Percentiles rank a stretch among this genome's conserved stretches.
phyloP scores from a whole-genome alignment of 495 filamentous ascomycete genomes.

The Talaromyces borbonicus region DNA sequence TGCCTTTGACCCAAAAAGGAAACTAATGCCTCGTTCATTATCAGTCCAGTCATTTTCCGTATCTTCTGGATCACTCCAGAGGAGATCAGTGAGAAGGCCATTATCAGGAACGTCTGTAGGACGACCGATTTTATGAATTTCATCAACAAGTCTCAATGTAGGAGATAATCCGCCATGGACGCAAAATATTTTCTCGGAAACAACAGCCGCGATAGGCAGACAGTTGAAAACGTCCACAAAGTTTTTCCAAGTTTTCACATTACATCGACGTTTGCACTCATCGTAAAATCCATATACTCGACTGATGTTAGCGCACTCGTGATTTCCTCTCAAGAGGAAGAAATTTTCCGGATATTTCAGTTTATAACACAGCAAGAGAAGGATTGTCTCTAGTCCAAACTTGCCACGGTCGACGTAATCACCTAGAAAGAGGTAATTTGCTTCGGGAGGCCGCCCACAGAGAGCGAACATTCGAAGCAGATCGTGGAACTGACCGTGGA shows the following conservation, averaged over 20 bases:
- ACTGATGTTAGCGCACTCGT: conserved; percentile 98
- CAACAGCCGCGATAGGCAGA: conserved; percentile 90
- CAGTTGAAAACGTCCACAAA: conserved; percentile 99
- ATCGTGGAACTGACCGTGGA: conserved; percentile 97
- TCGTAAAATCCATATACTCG: conserved; percentile 99
- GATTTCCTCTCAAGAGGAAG: conserved; percentile 91
- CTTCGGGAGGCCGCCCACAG: conserved; percentile 90
- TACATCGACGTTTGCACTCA: conserved; percentile 95
- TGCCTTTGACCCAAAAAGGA: conserved; percentile 96
- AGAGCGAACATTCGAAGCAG: conserved; percentile 97
- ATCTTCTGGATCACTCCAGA: conserved; percentile 97
- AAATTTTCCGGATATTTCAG: conserved; percentile 99
- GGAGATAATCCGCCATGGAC: conserved; percentile 95
- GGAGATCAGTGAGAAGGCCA: conserved; percentile 85
- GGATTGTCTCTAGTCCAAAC: conserved; percentile 92
- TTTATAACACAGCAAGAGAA: conserved; percentile 94
- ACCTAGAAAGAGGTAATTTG: conserved; percentile 93
- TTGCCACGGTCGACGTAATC: conserved; percentile 98
- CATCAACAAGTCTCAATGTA: conserved; percentile 89
- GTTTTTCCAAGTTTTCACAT: conserved; percentile 98
- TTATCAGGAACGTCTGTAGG: conserved; percentile 98
- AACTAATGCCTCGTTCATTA: conserved; percentile 94
- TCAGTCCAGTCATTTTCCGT: conserved; percentile 97
- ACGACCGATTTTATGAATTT: conserved; percentile 89
- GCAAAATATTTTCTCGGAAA: conserved; percentile 98